Conservation (phyloP, 805 yeast genomes). For the Saturnispora ahearnii region DNA sequence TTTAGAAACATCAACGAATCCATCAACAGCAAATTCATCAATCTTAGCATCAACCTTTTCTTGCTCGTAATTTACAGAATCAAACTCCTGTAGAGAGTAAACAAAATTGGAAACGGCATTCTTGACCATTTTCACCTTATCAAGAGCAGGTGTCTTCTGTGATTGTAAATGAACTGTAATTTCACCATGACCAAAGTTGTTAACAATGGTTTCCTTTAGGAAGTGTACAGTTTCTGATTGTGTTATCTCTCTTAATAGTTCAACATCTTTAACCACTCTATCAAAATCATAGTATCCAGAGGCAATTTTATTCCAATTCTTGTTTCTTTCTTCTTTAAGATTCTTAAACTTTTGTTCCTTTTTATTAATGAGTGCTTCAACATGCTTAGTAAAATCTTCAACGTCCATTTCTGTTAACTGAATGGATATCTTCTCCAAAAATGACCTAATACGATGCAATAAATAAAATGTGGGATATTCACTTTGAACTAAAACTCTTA, state of each 20-base stretch:
- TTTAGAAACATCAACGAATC: conserved; percentile 7
- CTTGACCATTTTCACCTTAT: conserved; percentile 19
- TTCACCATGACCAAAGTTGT: conserved; percentile 26
- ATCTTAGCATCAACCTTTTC: conserved; percentile 13
- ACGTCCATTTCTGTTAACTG: conserved; percentile 36
- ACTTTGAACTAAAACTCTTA: conserved; percentile 72
- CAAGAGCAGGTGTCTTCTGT: conserved; percentile 26
- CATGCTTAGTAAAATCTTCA: conserved; percentile 60
- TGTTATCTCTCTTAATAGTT: conserved; percentile 41
- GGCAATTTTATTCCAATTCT: conserved; percentile 59
- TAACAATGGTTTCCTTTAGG: conserved; percentile 29
- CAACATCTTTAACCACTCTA: conserved; percentile 48
- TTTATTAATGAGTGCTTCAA: conserved; percentile 55
- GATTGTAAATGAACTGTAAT: conserved; percentile 60
- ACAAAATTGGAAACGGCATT: conserved; percentile 25
- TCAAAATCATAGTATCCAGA: conserved; percentile 75
- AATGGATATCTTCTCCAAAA: conserved; percentile 36
- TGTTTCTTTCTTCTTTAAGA: conserved; percentile 61
- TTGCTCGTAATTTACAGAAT: conserved; percentile 21
- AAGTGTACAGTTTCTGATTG: conserved; percentile 42
- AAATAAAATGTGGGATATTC: conserved; percentile 69
- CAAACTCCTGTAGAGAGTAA: conserved; percentile 22
- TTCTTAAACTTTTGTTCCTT: conserved; percentile 69
- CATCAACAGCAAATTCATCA: conserved; percentile 8
- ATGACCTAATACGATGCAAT: conserved; percentile 66